Evolutionary conservation across 106 monocot species (phyloP), one percentile per base, ranked within the genome.

Genomic region (Dendrobium nobile): DNA sequence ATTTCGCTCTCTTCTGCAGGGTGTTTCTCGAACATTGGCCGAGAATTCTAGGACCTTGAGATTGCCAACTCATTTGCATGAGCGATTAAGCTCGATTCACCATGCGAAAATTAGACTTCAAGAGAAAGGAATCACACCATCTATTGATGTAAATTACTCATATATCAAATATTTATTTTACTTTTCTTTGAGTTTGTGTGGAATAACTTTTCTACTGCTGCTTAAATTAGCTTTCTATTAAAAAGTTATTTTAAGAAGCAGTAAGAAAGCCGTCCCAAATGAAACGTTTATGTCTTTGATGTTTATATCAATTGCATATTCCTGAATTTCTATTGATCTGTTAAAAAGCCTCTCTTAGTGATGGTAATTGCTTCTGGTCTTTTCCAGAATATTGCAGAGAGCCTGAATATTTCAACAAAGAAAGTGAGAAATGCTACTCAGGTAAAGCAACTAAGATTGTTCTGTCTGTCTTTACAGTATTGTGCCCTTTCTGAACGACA

Each of bases 391-490:
- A 84, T 99, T 76, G 98, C 98, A 22, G 88, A 90, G 70, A 75
- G 54, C 22, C 79, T 99, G 72, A 95, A 95, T 65, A 99, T 99
- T 76, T 95, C 98, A 0, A 75, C 87, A 65, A 91, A 86, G 85
- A 99, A 95, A 91, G 88, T 99, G 24, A 85, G 86, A 80, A 95
- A 99, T 85, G 98, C 98, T 73, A 95, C 95, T 70, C 92, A 99
- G 91, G 98, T 99, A 88, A 37, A 54, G 9, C 9, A 81, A 58
- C 16, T 72, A 37, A 51, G 51, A 51, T 75, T 77, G 47, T 48
- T 51, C 54, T 74, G 17, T 26, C 8, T 19, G 27, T 4, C 20
- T 74, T 41, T 48, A 19, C 20, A 43, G 67, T 56, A 78, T 47
- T 77, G 7, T 79, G 26, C 41, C 26, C n/a, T 81, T 77, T 5